Percentiles rank a stretch among this genome's conserved stretches.
These are phyloP conservation scores for Coniferiporia sulphurascens DNA, from an alignment of 1,284 basidiomycete species.

Conservation along the genomic window DNA sequence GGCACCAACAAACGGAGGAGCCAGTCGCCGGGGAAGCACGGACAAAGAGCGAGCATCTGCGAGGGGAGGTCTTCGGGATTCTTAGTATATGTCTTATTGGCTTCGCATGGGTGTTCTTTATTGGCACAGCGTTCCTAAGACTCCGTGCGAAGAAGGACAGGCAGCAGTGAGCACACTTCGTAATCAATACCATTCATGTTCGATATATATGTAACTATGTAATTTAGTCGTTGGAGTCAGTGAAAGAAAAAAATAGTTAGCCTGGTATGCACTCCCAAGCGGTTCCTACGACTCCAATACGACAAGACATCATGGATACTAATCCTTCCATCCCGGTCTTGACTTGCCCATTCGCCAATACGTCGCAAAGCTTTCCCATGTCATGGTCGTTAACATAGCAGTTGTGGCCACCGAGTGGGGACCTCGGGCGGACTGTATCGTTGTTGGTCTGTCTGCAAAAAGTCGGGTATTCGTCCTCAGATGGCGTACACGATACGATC, in stretches of 20 bases:
- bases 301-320: too few species aligned
- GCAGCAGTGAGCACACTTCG: not conserved
- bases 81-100: conserved; percentile 43
- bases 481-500: too few species aligned
- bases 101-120: conserved; percentile 62
- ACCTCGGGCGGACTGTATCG: too few species aligned
- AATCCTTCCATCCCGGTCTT: too few species aligned
- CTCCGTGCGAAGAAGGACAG: conserved; percentile 35
- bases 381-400: too few species aligned
- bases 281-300: too few species aligned
- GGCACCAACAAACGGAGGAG: conserved; percentile 3
- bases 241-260: not conserved
- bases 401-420: too few species aligned
- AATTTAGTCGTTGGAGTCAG: not conserved
- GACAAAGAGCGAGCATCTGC: conserved; percentile 35
- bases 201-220: not conserved
- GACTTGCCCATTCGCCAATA: too few species aligned
- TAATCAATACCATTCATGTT: not conserved
- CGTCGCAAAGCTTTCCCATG: too few species aligned
- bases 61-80: conserved; percentile 48
- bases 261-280: too few species aligned
- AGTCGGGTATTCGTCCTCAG: too few species aligned
- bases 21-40: conserved; percentile 25
- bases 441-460: too few species aligned
- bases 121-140: conserved; percentile 55